A percentile compares a stretch with the other conserved stretches of the same genome.
Evolutionary conservation across 2,329 filamentous ascomycete species (phyloP).

Genomic region (Colletotrichum liriopes): DNA sequence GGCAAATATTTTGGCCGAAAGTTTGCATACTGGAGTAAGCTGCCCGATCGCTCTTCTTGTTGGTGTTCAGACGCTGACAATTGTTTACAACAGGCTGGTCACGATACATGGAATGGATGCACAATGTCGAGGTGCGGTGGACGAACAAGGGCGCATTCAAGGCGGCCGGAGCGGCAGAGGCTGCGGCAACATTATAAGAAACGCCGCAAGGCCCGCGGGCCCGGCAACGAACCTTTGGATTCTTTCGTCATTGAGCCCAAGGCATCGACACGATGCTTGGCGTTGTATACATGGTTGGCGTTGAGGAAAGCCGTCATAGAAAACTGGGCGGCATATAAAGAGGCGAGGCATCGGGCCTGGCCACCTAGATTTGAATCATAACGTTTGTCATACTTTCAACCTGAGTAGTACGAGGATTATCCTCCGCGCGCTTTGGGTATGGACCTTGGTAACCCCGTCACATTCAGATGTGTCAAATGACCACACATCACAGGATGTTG

Average conservation of each 20-base stretch:
- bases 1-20: slow-evolving; percentile 96
- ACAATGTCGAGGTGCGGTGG: slow-evolving; percentile 80
- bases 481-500: too few relatives aligned
- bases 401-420: not conserved
- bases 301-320: slow-evolving; percentile 29
- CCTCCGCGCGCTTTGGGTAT: too few relatives aligned
- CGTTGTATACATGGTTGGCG: slow-evolving; percentile 35
- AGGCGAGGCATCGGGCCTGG: slow-evolving; percentile 17
- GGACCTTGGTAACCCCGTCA: too few relatives aligned
- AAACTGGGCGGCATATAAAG: slow-evolving; percentile 21
- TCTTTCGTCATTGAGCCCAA: not conserved
- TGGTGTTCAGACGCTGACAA: slow-evolving; percentile 1
- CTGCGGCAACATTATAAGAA: slow-evolving; percentile 68
- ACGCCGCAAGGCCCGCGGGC: too few relatives aligned
- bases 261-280: slow-evolving; percentile 2
- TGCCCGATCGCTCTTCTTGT: not conserved
- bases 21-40: slow-evolving; percentile 95
- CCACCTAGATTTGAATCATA: slow-evolving; percentile 19
- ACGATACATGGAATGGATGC: slow-evolving; percentile 95
- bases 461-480: not conserved
- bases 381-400: not conserved
- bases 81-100: slow-evolving; percentile 81
- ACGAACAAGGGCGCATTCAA: slow-evolving; percentile 76
- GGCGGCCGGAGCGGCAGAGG: slow-evolving; percentile 74
- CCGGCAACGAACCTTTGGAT: not conserved